Base-by-base conservation (phyloP, 345 rosid species). In the Corchorus capsularis region DNA sequence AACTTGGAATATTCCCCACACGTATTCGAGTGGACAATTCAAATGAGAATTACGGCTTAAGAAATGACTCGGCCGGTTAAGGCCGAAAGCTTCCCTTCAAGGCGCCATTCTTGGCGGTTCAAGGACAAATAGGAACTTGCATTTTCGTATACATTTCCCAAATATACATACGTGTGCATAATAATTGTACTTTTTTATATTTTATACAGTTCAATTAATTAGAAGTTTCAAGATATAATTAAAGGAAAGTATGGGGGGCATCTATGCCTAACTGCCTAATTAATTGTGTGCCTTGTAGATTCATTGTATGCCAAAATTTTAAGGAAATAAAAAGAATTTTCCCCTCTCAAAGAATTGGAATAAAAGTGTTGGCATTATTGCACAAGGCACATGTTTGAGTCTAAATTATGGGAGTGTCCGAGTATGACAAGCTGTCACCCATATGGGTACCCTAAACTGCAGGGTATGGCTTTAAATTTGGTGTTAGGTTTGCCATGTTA, bases 21-120 rank as follows among this genome's bases (percentile, higher is more conserved):
- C 45, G 43, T 41, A 62, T 62, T 64, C 5, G n/a, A 41, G 69
- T n/a, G 4, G 69, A 64, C 69, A 64, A 64, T 64, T 64, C 69
- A 4, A 64, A 41, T 9, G 8, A 41, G n/a, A 64, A 64, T 64
- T 64, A 15, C 32, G 50, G 69, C 50, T 64, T 17, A 64, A 64
- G 69, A 20, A 41, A 64, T 19, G 50, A 17, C 8, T 15, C 50
- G 50, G 49, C 32, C 7, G 15, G 15, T 64, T n/a, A 22, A n/a
- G 1, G 20, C 50, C 15, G 15, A n/a, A 64, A 64, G 69, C 0
- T 17, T 14, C 6, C 49, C 27, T 8, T 17, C 50, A 41, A 41
- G 50, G 69, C 14, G 32, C 50, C 69, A 41, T 64, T 64, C 32
- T 41, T 64, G 15, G 69, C 22, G 50, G 5, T 41, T n/a, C n/a